Percentiles rank a stretch among this genome's conserved stretches.
phyloP scores from a whole-genome alignment of 2,329 filamentous ascomycete species.

The Stachybotrys chlorohalonatus region DNA sequence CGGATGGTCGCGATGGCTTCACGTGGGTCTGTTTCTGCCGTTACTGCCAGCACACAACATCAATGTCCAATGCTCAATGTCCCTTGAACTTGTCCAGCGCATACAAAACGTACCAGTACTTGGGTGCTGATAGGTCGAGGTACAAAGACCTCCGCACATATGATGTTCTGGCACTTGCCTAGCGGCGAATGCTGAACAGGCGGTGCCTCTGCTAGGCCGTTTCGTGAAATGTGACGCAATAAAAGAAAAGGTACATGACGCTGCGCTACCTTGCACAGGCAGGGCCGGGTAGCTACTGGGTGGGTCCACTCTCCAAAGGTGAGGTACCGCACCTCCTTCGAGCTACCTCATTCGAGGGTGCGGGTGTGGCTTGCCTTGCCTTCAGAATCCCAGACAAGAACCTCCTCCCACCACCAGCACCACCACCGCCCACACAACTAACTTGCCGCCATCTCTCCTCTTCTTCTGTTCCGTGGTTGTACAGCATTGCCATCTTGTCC shows the following conservation, averaged over 20 bases:
- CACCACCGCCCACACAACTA: neutral
- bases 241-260: neutral
- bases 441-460: neutral
- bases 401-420: neutral
- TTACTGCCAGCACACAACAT: no score
- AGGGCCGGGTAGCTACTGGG: neutral
- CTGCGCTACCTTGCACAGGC: no score
- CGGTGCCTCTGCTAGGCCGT: no score
- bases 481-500: neutral
- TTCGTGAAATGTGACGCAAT: neutral
- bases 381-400: neutral
- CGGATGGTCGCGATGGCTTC: neutral
- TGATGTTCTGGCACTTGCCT: neutral
- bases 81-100: no score
- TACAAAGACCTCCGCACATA: no score
- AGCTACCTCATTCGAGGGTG: no score
- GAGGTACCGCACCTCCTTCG: neutral
- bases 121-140: no score
- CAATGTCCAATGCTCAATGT: no score
- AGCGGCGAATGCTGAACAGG: no score
- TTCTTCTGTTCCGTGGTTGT: neutral
- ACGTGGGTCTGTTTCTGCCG: neutral
- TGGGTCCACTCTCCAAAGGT: neutral
- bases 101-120: no score
- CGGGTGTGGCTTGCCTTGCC: no score